Evolutionary conservation across 768 basidiomycete species (phyloP), one percentile per base, ranked within the genome.

Genomic region (Tulasnella calospora): DNA sequence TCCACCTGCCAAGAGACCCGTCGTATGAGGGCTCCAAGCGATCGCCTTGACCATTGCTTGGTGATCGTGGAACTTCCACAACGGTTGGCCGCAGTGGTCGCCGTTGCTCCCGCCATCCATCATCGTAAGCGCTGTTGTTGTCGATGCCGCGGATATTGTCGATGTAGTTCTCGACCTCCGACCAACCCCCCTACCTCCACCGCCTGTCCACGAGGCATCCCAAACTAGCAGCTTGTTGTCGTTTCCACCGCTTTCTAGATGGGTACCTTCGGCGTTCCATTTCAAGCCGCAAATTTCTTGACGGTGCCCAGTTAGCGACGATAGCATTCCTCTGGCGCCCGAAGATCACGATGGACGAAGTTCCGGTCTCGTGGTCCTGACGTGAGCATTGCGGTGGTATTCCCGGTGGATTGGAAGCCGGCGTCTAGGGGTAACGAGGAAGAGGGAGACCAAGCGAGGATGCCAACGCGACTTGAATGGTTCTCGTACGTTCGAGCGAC

Each of bases 161-260:
- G 61, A 67, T 3, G 61, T 67, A 9, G 61, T 67, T 35, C 61
- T 27, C 27, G 61, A 67, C 33, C 61, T 67, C 27, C 82, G 80
- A 1, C 80, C 79, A 10, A 72, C 79, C 27, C 79, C 78, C 36
- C 80, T 72, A 21, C 81, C 81, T 10, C 78, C 78, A 36, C 80
- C 75, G 33, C 80, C 80, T 73, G 80, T 89, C 12, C 92, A 93
- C 77, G 93, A 88, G 76, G 95, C 85, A 83, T 98, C 96, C 94
- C 96, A 99, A 75, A 99, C 95, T 82, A 94, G 95, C 23, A 99
- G 94, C 86, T 98, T 98, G 85, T 99, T 99, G 85, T 99, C 97
- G 83, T 99, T 99, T 0, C 97, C 97, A 2, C 97, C 97, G 81
- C 93, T 95, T 3, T 97, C 97, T 5, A 99, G 88, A 40, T 88